Conservation (phyloP, 225 moss, liverwort and hornwort genomes). For the Climacium dendroides region DNA sequence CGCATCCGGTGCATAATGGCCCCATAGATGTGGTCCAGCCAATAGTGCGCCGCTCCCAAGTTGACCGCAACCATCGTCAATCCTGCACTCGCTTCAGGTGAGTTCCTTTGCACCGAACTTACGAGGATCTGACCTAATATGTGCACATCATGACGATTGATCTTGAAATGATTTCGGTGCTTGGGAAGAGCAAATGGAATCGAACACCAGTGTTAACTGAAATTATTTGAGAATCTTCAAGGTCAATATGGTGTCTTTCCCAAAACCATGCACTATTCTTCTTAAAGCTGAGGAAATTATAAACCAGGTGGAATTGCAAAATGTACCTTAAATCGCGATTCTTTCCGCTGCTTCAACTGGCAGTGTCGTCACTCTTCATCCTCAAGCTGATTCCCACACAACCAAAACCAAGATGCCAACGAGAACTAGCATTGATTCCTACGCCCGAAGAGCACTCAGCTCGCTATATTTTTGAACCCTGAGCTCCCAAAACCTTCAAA, state of each 20-base stretch:
- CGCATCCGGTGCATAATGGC: constrained; percentile 79
- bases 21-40: constrained; percentile 91
- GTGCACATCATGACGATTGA: background rate
- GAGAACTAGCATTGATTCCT: background rate
- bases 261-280: background rate
- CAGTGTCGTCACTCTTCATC: background rate
- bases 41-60: constrained; percentile 76
- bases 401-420: background rate
- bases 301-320: too few species aligned
- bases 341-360: background rate
- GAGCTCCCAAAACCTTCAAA: background rate
- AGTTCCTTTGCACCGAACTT: background rate
- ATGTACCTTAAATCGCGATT: background rate
- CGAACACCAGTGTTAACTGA: background rate
- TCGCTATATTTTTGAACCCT: background rate
- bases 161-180: background rate
- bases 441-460: background rate
- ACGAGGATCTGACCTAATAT: background rate
- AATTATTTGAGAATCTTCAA: background rate
- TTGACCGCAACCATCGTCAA: constrained; percentile 64
- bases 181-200: background rate
- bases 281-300: background rate
- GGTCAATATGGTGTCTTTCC: background rate
- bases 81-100: background rate
- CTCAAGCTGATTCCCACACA: background rate